These are phyloP conservation scores for Berberis vulgaris DNA, from an alignment of 164 flowering plant genomes.

Conservation along the genomic window DNA sequence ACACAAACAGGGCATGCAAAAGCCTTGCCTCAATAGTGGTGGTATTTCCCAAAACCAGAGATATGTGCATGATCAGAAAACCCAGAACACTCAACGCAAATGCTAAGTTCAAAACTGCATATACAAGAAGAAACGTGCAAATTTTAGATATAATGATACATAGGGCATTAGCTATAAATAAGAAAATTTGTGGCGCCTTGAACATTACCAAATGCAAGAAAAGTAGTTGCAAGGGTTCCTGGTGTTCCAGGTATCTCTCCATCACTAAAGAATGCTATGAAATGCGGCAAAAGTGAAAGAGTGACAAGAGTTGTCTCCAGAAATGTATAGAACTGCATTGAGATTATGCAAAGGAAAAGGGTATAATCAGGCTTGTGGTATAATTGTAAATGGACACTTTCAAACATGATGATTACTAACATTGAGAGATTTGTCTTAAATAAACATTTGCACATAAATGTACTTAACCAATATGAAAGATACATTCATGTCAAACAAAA, in stretches of 20 bases:
- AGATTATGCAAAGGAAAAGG: neutral
- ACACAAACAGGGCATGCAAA: constrained; percentile 1
- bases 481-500: too few relatives aligned
- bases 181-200: neutral
- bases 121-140: constrained; percentile 3
- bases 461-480: too few relatives aligned
- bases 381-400: neutral
- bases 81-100: constrained; percentile 92
- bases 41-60: constrained; percentile 77
- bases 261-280: constrained; percentile 88
- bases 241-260: constrained; percentile 92
- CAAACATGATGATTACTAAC: too few relatives aligned
- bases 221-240: constrained; percentile 85
- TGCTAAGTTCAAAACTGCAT: constrained; percentile 82
- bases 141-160: neutral
- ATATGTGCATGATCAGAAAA: constrained; percentile 92
- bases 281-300: constrained; percentile 72
- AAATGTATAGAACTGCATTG: constrained; percentile 92
- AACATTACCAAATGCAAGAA: constrained; percentile 85
- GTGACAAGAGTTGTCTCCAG: constrained; percentile 90
- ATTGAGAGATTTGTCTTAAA: too few relatives aligned
- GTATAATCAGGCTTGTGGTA: neutral
- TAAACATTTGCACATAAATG: too few relatives aligned
- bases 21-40: constrained; percentile 94
- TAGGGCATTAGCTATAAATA: neutral